Base-by-base conservation (phyloP, 2,329 filamentous ascomycete genomes). In the Scopulariopsis brevicaulis region DNA sequence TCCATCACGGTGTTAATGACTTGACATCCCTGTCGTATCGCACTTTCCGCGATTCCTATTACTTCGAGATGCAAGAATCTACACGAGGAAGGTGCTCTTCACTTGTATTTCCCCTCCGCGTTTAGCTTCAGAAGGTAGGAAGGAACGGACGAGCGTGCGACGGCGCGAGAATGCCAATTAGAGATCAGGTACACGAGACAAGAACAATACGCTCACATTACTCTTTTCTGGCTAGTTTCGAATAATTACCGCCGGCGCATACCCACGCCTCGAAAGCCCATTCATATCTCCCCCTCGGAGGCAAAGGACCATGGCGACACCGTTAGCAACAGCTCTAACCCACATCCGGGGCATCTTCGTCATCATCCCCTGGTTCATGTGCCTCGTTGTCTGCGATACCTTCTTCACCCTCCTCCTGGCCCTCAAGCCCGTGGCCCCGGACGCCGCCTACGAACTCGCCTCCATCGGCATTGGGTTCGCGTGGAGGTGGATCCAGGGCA, bases 401-500 rank as follows among this genome's bases (percentile, higher is more conserved):
- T 64, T 74, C 56, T 71, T 81, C 55, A 81, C 77, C 12, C 63
- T 75, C 10, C 70, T 81, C 48, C 70, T 82, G 32, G 76, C 73
- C 20, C 59, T 81, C 59, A 75, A 73, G 62, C 69, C 70, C 59
- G 60, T 80, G 59, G 71, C 72, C 56, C 82, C 81, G 2, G 71
- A 75, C 48, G 63, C 73, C 50, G 75, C 79, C 56, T 84, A 84
- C 68, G 63, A 79, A 62, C 62, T 74, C 46, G 83, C 82, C 7
- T 85, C 82, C 22, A 64, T 65, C 40, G 74, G 84, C 60, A 82
- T 81, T 46, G 73, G 67, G 62, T 73, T 74, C 8, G 77, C 81
- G 57, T 85, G 80, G 82, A 68, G 67, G 59, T 81, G 77, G 71
- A 77, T 85, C 59, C 82, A 84, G 66, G 60, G 65, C 62, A 78